These are phyloP conservation scores for Xerocomus potaroensis DNA, from an alignment of 768 basidiomycete genomes.

Conservation along the genomic window DNA sequence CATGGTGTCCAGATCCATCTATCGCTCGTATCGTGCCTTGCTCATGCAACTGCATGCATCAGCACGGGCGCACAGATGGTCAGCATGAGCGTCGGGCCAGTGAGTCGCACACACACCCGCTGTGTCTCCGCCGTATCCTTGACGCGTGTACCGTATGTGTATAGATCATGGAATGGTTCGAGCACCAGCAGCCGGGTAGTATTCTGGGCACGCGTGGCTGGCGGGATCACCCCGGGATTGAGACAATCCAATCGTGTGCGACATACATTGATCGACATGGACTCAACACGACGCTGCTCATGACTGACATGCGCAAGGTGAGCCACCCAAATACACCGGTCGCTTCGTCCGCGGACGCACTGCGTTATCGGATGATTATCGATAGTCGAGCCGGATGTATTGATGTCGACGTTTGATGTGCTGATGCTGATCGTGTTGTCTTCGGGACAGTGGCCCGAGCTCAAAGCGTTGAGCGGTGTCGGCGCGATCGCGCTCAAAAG, in stretches of 20 bases:
- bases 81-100: constrained; percentile 47
- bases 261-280: constrained; percentile 40
- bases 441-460: constrained; percentile 38
- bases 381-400: too few species aligned
- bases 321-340: too few species aligned
- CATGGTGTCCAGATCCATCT: constrained; percentile 49
- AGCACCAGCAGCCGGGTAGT: constrained; percentile 29
- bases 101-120: too few species aligned
- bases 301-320: constrained; percentile 42
- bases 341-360: too few species aligned
- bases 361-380: too few species aligned
- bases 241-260: constrained; percentile 42
- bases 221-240: constrained; percentile 40
- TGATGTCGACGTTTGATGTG: too few species aligned
- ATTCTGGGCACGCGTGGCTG: not conserved
- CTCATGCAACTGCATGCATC: constrained; percentile 53
- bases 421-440: constrained; percentile 9
- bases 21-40: constrained; percentile 46
- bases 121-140: too few species aligned
- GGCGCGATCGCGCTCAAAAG: constrained; percentile 42
- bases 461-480: constrained; percentile 39
- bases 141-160: constrained; percentile 1
- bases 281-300: constrained; percentile 39
- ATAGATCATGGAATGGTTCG: constrained; percentile 43
- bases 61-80: constrained; percentile 47